phyloP scores from a whole-genome alignment of 2,329 filamentous ascomycete genomes.

The Ophiosphaerella korrae region DNA sequence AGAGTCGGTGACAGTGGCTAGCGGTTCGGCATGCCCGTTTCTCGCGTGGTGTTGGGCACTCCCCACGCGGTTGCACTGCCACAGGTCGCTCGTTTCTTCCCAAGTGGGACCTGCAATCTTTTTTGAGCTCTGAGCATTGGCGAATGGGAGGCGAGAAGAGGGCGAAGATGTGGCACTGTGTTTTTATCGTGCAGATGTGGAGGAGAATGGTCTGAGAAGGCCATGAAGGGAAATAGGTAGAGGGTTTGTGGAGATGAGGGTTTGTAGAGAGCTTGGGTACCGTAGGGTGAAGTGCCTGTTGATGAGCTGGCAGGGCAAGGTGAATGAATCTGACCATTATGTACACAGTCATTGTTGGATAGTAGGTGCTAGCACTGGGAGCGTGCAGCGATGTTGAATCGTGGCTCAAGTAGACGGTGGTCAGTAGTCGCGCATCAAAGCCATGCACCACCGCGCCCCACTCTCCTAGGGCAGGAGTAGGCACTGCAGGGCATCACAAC shows the following conservation, averaged over 20 bases:
- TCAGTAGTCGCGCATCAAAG: too few species aligned
- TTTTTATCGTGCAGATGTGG: slow-evolving; percentile 11
- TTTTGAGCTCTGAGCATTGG: slow-evolving; percentile 10
- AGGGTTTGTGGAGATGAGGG: neutral
- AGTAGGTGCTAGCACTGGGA: too few species aligned
- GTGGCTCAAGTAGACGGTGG: neutral
- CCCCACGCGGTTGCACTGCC: slow-evolving; percentile 2
- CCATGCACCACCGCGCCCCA: neutral
- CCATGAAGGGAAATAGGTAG: neutral
- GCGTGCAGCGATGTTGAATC: neutral
- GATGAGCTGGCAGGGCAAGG: neutral
- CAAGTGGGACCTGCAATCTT: neutral
- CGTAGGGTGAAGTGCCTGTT: neutral
- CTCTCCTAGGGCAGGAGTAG: too few species aligned
- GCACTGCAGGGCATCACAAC: neutral
- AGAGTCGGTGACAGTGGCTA: neutral
- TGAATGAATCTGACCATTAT: too few species aligned
- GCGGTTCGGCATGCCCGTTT: slow-evolving; percentile 3
- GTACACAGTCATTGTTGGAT: too few species aligned
- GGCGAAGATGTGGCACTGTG: slow-evolving; percentile 13
- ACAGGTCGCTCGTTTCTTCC: neutral
- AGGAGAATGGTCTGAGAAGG: slow-evolving; percentile 15
- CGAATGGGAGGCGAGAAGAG: slow-evolving; percentile 14
- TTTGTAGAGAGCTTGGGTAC: neutral
- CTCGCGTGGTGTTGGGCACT: neutral